Evolutionary conservation across 1,139 yeast species (phyloP).

Genomic region (Chernovozyma sophiae-reginae): DNA sequence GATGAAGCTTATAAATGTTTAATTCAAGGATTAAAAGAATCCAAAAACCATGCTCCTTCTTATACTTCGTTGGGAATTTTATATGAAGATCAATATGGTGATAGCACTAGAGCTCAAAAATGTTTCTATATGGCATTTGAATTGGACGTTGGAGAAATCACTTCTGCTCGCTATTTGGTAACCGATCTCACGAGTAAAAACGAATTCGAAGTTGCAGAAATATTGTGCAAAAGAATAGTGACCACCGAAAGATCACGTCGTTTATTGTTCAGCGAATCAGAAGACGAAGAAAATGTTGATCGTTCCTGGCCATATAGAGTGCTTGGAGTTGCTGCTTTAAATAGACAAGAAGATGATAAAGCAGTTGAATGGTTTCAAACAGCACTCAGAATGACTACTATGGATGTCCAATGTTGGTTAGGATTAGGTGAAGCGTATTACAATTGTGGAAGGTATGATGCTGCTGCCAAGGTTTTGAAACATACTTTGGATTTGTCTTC

Average conservation of each 20-base stretch:
- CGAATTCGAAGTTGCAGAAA: conserved; percentile 86
- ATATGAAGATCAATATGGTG: conserved; percentile 55
- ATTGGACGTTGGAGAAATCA: conserved; percentile 69
- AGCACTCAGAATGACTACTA: conserved; percentile 65
- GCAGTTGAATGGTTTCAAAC: conserved; percentile 90
- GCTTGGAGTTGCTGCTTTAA: conserved; percentile 74
- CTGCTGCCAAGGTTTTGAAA: conserved; percentile 77
- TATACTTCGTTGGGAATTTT: conserved; percentile 77
- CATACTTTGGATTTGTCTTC: conserved; percentile 56
- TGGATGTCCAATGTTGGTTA: conserved; percentile 80
- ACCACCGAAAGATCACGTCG: conserved; percentile 60
- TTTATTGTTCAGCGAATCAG: conserved; percentile 32
- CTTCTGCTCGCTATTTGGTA: conserved; percentile 72
- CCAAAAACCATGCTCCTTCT: conserved; percentile 66
- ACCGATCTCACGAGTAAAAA: conserved; percentile 57
- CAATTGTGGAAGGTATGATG: conserved; percentile 80
- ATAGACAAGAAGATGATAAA: conserved; percentile 65
- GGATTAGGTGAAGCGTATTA: conserved; percentile 93
- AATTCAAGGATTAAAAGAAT: conserved; percentile 60
- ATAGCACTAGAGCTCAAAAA: conserved; percentile 68
- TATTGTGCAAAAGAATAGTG: conserved; percentile 60
- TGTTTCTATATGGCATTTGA: conserved; percentile 91
- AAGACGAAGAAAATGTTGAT: conserved; percentile 19
- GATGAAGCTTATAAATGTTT: conserved; percentile 46
- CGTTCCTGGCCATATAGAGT: conserved; percentile 84